These are phyloP conservation scores for Candida smagusa DNA, from an alignment of 1,139 yeast genomes.

Conservation along the genomic window DNA sequence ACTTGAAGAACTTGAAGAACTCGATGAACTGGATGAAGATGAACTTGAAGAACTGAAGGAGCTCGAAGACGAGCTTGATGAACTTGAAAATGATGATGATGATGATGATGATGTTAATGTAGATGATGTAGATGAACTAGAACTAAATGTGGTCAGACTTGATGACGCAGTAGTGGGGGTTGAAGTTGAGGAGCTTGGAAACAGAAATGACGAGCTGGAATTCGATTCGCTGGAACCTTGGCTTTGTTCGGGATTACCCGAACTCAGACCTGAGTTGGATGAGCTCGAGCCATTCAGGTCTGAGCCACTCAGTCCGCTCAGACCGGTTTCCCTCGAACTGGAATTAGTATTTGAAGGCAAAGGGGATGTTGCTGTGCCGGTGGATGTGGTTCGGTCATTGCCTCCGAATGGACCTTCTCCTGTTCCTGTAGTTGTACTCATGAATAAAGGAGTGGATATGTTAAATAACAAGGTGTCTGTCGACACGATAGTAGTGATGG, in stretches of 20 bases:
- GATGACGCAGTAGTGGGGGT: not conserved
- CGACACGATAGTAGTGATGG: not conserved
- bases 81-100: not conserved
- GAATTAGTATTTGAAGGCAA: too few relatives aligned
- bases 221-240: too few relatives aligned
- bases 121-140: not conserved
- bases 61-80: slow-evolving; percentile 2
- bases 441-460: slow-evolving; percentile 1
- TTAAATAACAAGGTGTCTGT: not conserved
- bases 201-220: too few relatives aligned
- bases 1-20: slow-evolving; percentile 3
- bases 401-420: too few relatives aligned
- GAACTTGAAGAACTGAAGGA: slow-evolving; percentile 1
- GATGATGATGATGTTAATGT: slow-evolving; percentile 1
- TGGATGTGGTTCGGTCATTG: too few relatives aligned
- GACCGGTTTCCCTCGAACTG: too few relatives aligned
- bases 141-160: not conserved
- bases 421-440: not conserved
- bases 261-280: too few relatives aligned
- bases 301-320: too few relatives aligned
- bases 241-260: too few relatives aligned
- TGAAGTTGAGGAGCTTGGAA: not conserved
- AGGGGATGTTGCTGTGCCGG: too few relatives aligned
- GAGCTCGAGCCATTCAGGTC: too few relatives aligned
- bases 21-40: slow-evolving; percentile 2